A percentile compares a stretch with the other conserved stretches of the same genome.
phyloP scores from a whole-genome alignment of 1,139 yeast genomes.

The Zygosaccharomyces pseudobailii region DNA sequence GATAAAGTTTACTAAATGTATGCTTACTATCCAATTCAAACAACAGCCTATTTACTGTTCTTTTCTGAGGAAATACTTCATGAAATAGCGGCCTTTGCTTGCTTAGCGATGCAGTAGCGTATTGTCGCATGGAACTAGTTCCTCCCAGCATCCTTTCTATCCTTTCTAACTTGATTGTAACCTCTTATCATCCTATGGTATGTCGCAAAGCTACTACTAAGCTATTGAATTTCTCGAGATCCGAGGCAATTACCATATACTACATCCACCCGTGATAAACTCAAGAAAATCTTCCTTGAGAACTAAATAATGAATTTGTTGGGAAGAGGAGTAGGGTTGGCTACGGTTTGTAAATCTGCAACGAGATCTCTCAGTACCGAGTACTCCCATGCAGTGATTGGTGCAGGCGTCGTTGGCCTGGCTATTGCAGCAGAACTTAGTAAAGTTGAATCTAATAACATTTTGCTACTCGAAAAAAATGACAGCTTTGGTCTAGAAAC shows the following conservation, averaged over 20 bases:
- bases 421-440: constrained; percentile 72
- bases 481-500: constrained; percentile 68
- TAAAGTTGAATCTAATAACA: constrained; percentile 44
- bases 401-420: constrained; percentile 86
- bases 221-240: background rate
- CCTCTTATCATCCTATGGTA: too few relatives aligned
- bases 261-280: too few relatives aligned
- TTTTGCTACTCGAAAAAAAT: constrained; percentile 67
- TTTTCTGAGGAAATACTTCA: constrained; percentile 55
- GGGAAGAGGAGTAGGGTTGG: background rate
- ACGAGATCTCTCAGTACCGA: constrained; percentile 36
- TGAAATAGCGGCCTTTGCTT: constrained; percentile 41
- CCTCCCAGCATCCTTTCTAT: too few relatives aligned
- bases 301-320: too few relatives aligned
- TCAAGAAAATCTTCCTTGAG: too few relatives aligned
- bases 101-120: background rate
- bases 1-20: constrained; percentile 49
- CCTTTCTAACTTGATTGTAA: too few relatives aligned
- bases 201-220: background rate
- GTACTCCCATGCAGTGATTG: constrained; percentile 75
- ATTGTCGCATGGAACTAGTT: background rate
- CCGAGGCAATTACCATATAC: background rate
- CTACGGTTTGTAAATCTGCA: background rate
- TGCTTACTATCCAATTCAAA: constrained; percentile 62
- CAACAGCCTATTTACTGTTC: constrained; percentile 51